These are phyloP conservation scores for Rhizophagus sp. DNA, from an alignment of 192 early-diverging fungal species.

Conservation along the genomic window DNA sequence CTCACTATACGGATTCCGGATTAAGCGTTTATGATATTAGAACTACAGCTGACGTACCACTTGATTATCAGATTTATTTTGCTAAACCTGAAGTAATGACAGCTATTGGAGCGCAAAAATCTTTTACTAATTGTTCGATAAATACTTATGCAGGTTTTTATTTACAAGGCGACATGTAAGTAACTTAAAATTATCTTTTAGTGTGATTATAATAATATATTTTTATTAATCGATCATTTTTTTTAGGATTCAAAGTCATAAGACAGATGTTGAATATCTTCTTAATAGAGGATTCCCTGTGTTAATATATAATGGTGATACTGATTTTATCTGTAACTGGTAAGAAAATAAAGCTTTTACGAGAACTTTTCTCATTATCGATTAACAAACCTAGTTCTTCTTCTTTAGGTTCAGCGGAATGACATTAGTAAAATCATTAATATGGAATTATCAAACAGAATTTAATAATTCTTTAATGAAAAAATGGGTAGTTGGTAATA, in stretches of 20 bases:
- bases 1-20: conserved; percentile 29
- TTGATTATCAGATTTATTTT: conserved; percentile 64
- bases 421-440: too few relatives aligned
- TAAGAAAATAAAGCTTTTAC: conserved; percentile 27
- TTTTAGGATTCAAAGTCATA: conserved; percentile 53
- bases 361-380: too few relatives aligned
- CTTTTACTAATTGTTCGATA: conserved; percentile 55
- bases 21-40: conserved; percentile 71
- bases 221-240: not conserved
- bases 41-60: conserved; percentile 60
- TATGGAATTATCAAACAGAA: not conserved
- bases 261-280: conserved; percentile 27
- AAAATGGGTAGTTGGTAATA: not conserved
- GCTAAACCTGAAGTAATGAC: conserved; percentile 46
- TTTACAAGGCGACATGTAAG: conserved; percentile 51
- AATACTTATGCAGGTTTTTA: conserved; percentile 44
- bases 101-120: conserved; percentile 54
- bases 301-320: conserved; percentile 78
- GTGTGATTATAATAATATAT: not conserved
- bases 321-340: conserved; percentile 83
- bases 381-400: too few relatives aligned
- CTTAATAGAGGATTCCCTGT: conserved; percentile 46
- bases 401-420: too few relatives aligned
- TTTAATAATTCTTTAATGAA: not conserved
- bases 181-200: not conserved